Base-by-base conservation (phyloP, 2,329 filamentous ascomycete species). In the Trematosphaeria pertusa region DNA sequence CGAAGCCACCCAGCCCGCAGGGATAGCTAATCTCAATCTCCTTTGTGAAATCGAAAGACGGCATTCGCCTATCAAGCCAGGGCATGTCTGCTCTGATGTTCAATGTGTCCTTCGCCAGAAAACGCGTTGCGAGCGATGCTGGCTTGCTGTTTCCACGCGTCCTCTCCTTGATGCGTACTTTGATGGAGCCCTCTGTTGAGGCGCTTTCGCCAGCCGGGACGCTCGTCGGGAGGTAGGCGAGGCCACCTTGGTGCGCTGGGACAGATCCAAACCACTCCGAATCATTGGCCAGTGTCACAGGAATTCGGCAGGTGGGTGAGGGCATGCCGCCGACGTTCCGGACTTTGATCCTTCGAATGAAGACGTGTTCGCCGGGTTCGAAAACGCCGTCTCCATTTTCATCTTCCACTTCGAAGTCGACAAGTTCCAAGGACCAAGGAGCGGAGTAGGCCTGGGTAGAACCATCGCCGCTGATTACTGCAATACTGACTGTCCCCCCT, bases 301-400 rank as follows among this genome's bases (percentile, higher is more conserved):
- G 40, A 31, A 44, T 49, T 14, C 17, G 39, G 17, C 39, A 39
- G 7, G 26, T 49, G 39, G 46, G 46, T 12, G 40, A 44, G 5
- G 46, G 46, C 46, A 49, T 49, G 11, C 46, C 40, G 11, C 46
- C 46, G 22, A 28, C 14, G 39, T 49, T 49, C 17, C 40, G 15
- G 5, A 49, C 40, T 24, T 11, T 40, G 2, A 49, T 36, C 12
- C 46, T 28, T 7, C 36, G 28, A 18, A 49, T 49, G 35, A 39
- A 31, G 2, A 66, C 31, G 38, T 52, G 18, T 33, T 58, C 55
- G 18, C 53, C 55, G 15, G 55, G 55, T 35, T 58, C 55, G 35
- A 50, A 50, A 15, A 56, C 46, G 19, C 52, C 55, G 33, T 58
- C 55, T 17, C 37, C 42, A 19, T 58, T 58, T 20, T 54, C 53